phyloP scores from a whole-genome alignment of 1,284 basidiomycete genomes.

The Trichosporon sp. region DNA sequence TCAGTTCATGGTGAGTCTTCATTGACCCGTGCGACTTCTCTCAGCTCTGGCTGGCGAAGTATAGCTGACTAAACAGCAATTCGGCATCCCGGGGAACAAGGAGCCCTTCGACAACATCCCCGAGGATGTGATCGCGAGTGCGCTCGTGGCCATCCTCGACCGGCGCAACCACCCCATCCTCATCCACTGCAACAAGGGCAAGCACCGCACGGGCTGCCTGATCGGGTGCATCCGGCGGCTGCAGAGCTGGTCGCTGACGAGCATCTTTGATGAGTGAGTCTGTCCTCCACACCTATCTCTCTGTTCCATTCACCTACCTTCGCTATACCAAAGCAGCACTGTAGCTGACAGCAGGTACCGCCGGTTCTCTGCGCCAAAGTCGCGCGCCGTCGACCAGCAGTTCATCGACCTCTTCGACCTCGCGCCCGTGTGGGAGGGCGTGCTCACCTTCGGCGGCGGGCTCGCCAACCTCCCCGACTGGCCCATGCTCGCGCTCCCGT shows the following conservation, averaged over 20 bases:
- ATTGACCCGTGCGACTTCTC: too few relatives aligned
- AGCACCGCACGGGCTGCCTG: constrained; percentile 57
- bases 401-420: constrained; percentile 55
- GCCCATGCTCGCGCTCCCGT: constrained; percentile 39
- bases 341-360: constrained; percentile 40
- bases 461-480: constrained; percentile 39
- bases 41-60: not conserved
- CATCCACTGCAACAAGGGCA: constrained; percentile 60
- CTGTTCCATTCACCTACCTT: not conserved
- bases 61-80: constrained; percentile 47
- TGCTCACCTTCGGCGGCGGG: constrained; percentile 30
- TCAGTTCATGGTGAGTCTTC: constrained; percentile 41
- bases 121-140: constrained; percentile 55
- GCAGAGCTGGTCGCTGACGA: constrained; percentile 55
- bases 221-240: constrained; percentile 56
- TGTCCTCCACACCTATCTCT: not conserved
- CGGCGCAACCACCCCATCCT: constrained; percentile 55
- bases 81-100: constrained; percentile 57
- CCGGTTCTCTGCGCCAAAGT: constrained; percentile 54
- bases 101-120: constrained; percentile 55
- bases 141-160: constrained; percentile 56
- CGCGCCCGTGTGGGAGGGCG: constrained; percentile 38
- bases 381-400: constrained; percentile 55
- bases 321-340: too few relatives aligned
- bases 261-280: constrained; percentile 55